phyloP scores from a whole-genome alignment of 805 yeast species.

The Spathaspora arborariae region DNA sequence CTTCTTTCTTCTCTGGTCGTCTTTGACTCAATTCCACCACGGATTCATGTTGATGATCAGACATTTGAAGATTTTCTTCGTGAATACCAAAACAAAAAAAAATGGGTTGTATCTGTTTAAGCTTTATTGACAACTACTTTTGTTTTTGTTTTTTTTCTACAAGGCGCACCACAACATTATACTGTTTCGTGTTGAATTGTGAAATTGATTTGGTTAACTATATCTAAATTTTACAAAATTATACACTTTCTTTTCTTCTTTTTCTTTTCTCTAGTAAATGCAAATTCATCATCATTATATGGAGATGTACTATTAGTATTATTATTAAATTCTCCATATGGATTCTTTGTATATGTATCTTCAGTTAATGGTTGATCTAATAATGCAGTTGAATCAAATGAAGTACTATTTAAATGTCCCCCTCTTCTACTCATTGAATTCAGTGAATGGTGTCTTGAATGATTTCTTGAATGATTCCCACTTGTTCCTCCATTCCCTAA shows the following conservation, averaged over 20 bases:
- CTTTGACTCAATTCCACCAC: neutral
- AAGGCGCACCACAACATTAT: neutral
- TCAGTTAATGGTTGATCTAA: conserved; percentile 40
- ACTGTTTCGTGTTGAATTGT: too few relatives aligned
- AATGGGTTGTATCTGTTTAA: neutral
- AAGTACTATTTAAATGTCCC: conserved; percentile 36
- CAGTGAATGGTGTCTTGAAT: conserved; percentile 19
- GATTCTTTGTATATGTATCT: conserved; percentile 31
- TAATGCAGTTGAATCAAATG: conserved; percentile 33
- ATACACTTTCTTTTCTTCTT: conserved; percentile 28
- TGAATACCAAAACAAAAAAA: too few relatives aligned
- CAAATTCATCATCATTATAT: conserved; percentile 41
- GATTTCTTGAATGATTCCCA: conserved; percentile 8
- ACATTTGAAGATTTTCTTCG: neutral
- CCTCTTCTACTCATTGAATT: conserved; percentile 21
- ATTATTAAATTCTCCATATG: conserved; percentile 27
- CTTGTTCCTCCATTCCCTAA: conserved; percentile 19
- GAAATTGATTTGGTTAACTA: neutral
- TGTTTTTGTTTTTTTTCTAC: neutral
- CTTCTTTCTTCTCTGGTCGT: neutral
- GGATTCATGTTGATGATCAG: neutral
- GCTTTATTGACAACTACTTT: neutral
- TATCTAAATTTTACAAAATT: conserved; percentile 21
- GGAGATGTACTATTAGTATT: conserved; percentile 5
- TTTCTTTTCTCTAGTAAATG: conserved; percentile 29